Conservation (phyloP, 345 rosid species). For the Cardamine resedifolia region DNA sequence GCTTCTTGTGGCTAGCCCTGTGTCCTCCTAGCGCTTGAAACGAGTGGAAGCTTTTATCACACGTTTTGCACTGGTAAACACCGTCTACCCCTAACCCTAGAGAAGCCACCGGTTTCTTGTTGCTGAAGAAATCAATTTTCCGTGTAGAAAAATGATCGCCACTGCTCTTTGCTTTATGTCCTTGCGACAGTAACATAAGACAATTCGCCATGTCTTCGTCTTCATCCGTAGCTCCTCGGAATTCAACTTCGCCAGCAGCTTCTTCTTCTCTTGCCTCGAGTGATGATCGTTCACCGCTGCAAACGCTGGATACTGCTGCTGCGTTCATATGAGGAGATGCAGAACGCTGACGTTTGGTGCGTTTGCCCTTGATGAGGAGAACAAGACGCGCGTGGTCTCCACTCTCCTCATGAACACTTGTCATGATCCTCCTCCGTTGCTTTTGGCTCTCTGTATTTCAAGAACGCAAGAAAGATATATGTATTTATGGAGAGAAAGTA, state of each 20-base stretch:
- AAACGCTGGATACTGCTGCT: slow-evolving; percentile 32
- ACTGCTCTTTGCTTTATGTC: slow-evolving; percentile 44
- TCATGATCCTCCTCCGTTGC: slow-evolving; percentile 30
- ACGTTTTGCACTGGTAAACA: slow-evolving; percentile 77
- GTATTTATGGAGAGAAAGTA: slow-evolving; percentile 36
- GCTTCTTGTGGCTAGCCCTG: slow-evolving; percentile 88
- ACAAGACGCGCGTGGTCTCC: slow-evolving; percentile 29
- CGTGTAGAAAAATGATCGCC: slow-evolving; percentile 41
- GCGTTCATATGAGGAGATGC: slow-evolving; percentile 46
- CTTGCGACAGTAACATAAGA: slow-evolving; percentile 81
- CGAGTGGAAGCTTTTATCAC: slow-evolving; percentile 72
- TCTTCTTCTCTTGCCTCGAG: slow-evolving; percentile 31
- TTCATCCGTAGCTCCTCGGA: slow-evolving; percentile 47
- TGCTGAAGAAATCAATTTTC: slow-evolving; percentile 11
- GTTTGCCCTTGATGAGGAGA: slow-evolving; percentile 58
- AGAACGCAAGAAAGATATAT: slow-evolving; percentile 19
- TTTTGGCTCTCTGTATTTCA: slow-evolving; percentile 13
- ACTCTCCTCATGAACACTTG: slow-evolving; percentile 40
- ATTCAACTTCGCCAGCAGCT: slow-evolving; percentile 40
- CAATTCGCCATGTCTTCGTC: slow-evolving; percentile 96
- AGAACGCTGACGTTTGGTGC: slow-evolving; percentile 69
- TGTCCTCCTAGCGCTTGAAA: slow-evolving; percentile 98
- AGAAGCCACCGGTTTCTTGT: slow-evolving; percentile 20
- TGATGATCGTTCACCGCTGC: slow-evolving; percentile 33
- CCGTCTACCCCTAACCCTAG: slow-evolving; percentile 38